These are phyloP conservation scores for Salix arbutifolia DNA, from an alignment of 345 rosid genomes.

Conservation along the genomic window DNA sequence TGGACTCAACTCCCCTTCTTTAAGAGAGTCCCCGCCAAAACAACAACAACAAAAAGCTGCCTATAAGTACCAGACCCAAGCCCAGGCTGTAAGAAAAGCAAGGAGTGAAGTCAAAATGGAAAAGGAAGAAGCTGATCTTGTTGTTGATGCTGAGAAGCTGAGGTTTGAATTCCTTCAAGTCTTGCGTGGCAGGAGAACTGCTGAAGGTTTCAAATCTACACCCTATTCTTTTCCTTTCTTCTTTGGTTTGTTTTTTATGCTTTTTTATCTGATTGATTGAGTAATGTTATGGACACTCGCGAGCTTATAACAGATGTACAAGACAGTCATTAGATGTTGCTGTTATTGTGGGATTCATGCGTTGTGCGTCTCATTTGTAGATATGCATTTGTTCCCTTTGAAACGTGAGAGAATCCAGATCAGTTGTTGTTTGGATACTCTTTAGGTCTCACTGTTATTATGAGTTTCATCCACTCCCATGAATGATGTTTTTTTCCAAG, in stretches of 20 bases:
- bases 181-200: constrained; percentile 49
- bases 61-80: not conserved
- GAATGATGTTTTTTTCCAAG: not conserved
- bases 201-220: constrained; percentile 32
- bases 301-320: not conserved
- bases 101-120: constrained; percentile 15
- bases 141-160: constrained; percentile 27
- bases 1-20: not conserved
- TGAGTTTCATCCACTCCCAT: too few species aligned
- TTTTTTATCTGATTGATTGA: not conserved
- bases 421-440: not conserved
- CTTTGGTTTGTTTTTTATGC: not conserved
- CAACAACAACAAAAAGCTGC: not conserved
- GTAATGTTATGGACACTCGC: not conserved
- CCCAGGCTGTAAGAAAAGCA: not conserved
- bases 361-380: not conserved
- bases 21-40: not conserved
- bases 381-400: not conserved
- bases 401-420: not conserved
- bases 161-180: constrained; percentile 51
- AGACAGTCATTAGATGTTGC: not conserved
- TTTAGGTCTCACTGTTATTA: not conserved
- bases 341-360: not conserved
- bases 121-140: not conserved
- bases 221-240: not conserved